These are phyloP conservation scores for Phytopythium helicoides DNA, from an alignment of 352 stramenopile genomes.

Conservation along the genomic window DNA sequence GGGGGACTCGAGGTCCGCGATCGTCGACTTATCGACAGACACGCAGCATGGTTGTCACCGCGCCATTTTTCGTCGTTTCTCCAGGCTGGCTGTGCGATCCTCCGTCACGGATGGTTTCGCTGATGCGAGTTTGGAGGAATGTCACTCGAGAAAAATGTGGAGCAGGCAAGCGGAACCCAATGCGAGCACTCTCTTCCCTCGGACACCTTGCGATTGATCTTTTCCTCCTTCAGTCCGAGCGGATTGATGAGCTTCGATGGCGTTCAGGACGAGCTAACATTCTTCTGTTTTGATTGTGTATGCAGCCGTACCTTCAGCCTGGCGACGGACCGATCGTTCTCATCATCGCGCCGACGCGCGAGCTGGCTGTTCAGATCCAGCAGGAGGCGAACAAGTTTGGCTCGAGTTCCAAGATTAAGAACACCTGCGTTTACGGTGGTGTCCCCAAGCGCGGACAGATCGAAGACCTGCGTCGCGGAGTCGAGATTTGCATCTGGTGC, in stretches of 20 bases:
- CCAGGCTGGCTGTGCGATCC: background rate
- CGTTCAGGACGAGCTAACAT: constrained; percentile 20
- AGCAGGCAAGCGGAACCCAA: constrained; percentile 6
- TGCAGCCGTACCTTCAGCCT: constrained; percentile 89
- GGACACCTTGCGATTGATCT: constrained; percentile 10
- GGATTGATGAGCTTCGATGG: constrained; percentile 3
- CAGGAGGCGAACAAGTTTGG: constrained; percentile 99
- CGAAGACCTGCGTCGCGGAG: constrained; percentile 72
- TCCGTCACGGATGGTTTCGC: background rate
- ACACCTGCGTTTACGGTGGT: constrained; percentile 99
- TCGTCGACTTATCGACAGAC: background rate
- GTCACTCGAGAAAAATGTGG: constrained; percentile 7
- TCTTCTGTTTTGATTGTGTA: constrained; percentile 14
- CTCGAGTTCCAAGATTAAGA: constrained; percentile 97
- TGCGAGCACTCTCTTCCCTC: constrained; percentile 6
- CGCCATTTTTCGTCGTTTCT: constrained; percentile 10
- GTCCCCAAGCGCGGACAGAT: constrained; percentile 95
- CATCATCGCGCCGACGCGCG: constrained; percentile 97
- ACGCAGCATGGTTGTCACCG: constrained; percentile 4
- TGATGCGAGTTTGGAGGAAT: background rate
- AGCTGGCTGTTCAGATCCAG: constrained; percentile 99
- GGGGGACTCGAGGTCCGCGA: background rate
- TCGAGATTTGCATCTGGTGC: constrained; percentile 85
- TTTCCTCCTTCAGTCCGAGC: constrained; percentile 6
- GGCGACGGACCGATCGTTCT: constrained; percentile 99